Conservation (phyloP, 208 protist genomes). For the Trypanosomatidae sp. region DNA sequence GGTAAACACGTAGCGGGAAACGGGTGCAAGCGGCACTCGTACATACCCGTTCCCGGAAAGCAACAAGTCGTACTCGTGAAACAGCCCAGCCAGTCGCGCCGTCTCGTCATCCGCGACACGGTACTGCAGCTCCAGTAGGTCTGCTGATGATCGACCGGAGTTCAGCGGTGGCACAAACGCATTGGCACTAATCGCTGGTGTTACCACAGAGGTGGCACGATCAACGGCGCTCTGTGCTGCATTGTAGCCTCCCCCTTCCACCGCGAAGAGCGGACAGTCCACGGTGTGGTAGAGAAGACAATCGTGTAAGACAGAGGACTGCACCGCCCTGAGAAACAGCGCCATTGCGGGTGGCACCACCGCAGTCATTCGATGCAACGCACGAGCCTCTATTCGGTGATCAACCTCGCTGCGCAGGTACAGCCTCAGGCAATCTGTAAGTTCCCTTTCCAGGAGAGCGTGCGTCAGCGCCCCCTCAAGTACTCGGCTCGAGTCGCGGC, state of each 20-base stretch:
- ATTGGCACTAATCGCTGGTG: not conserved
- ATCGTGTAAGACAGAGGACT: slow-evolving; percentile 21
- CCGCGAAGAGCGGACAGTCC: slow-evolving; percentile 29
- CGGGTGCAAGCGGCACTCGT: slow-evolving; percentile 34
- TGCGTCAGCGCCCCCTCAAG: not conserved
- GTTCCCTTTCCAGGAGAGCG: slow-evolving; percentile 6
- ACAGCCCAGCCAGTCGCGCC: slow-evolving; percentile 9
- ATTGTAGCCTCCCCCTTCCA: not conserved
- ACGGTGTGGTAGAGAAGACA: slow-evolving; percentile 42
- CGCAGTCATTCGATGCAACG: slow-evolving; percentile 30
- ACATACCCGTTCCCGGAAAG: slow-evolving; percentile 35
- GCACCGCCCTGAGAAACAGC: slow-evolving; percentile 25
- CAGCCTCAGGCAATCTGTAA: not conserved
- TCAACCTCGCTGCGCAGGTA: slow-evolving; percentile 8
- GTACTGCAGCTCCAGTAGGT: not conserved
- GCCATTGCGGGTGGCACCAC: slow-evolving; percentile 47
- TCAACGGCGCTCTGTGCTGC: not conserved
- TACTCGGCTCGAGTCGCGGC: not conserved
- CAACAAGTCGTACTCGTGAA: slow-evolving; percentile 27
- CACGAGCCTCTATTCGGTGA: slow-evolving; percentile 21
- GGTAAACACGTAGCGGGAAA: slow-evolving; percentile 50
- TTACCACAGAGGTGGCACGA: not conserved
- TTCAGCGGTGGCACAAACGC: not conserved
- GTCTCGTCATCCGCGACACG: slow-evolving; percentile 16
- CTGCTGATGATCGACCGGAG: not conserved